phyloP scores from a whole-genome alignment of 2,329 filamentous ascomycete species.

The Fusarium cicatricum region DNA sequence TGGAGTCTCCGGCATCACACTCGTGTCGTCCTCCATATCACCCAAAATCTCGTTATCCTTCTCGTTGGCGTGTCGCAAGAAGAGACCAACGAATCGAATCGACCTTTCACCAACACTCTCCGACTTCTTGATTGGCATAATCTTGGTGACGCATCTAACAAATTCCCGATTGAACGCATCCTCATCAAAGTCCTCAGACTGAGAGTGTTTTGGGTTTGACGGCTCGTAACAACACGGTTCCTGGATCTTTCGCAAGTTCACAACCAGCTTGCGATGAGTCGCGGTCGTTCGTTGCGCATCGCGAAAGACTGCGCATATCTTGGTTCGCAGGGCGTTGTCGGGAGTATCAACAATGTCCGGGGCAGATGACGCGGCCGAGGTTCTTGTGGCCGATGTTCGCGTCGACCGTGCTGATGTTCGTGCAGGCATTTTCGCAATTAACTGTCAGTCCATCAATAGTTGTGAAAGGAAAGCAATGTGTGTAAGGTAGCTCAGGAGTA shows the following conservation, averaged over 20 bases:
- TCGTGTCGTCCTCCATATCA: conserved; percentile 72
- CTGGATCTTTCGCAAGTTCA: conserved; percentile 89
- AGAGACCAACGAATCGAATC: conserved; percentile 87
- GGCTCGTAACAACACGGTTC: conserved; percentile 80
- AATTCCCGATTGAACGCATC: conserved; percentile 89
- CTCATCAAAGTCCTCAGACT: conserved; percentile 77
- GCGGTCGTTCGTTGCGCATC: conserved; percentile 91
- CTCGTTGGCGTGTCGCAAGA: conserved; percentile 76
- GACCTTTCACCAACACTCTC: conserved; percentile 87
- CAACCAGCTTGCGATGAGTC: conserved; percentile 87
- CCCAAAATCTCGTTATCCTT: conserved; percentile 75
- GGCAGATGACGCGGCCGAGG: conserved; percentile 57
- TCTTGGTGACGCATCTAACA: conserved; percentile 79
- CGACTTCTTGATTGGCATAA: conserved; percentile 90
- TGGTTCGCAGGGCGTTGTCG: conserved; percentile 74
- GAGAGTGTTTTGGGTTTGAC: conserved; percentile 58
- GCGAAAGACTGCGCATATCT: conserved; percentile 76
- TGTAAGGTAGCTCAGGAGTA: conserved; percentile 4
- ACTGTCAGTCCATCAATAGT: conserved; percentile 11
- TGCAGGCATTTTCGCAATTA: conserved; percentile 55
- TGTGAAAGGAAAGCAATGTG: conserved; percentile 4
- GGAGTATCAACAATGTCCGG: conserved; percentile 81
- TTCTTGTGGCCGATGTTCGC: conserved; percentile 55
- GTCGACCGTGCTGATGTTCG: conserved; percentile 57
- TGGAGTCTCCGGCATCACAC: conserved; percentile 81